Evolutionary conservation across 345 rosid species (phyloP).

Genomic region (Citrus medica): DNA sequence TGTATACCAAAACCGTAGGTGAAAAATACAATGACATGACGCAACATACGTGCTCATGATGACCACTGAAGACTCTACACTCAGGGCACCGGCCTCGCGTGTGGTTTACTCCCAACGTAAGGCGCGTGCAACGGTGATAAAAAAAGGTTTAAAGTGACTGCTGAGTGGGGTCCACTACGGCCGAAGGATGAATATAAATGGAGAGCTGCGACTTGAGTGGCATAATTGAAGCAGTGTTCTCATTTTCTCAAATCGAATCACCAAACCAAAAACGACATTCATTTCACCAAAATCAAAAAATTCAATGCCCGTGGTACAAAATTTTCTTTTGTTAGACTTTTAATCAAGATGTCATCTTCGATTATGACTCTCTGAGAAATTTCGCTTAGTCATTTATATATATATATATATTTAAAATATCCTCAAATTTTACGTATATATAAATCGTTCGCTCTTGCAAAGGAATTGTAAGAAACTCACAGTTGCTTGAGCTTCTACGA

Average conservation of each 20-base stretch:
- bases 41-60: not conserved
- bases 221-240: not conserved
- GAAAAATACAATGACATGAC: not conserved
- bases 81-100: not conserved
- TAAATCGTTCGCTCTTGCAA: not conserved
- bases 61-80: not conserved
- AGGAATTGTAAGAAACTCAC: not conserved
- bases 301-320: not conserved
- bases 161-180: not conserved
- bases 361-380: not conserved
- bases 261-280: not conserved
- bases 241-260: not conserved
- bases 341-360: not conserved
- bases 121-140: not conserved
- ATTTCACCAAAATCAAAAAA: too few species aligned
- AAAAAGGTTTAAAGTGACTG: not conserved
- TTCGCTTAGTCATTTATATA: not conserved
- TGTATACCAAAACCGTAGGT: not conserved
- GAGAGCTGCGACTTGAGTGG: not conserved
- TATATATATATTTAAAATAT: not conserved
- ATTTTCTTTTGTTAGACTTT: not conserved
- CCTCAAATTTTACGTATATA: not conserved
- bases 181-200: not conserved
- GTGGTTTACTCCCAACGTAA: not conserved
- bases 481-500: not conserved